phyloP scores from a whole-genome alignment of 164 flowering plant species.

The Aristolochia fimbriata region DNA sequence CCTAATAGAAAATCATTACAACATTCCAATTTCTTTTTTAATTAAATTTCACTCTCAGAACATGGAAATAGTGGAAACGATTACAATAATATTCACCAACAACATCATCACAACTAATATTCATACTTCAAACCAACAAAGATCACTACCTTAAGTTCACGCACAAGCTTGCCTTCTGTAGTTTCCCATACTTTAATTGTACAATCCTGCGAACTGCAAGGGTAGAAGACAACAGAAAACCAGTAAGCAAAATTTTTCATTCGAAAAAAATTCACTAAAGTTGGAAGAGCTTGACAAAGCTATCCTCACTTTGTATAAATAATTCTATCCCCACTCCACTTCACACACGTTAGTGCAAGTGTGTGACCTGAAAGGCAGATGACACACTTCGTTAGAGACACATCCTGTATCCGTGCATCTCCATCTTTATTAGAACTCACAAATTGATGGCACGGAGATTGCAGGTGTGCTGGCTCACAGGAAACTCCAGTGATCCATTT shows the following conservation, averaged over 20 bases:
- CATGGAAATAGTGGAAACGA: no score
- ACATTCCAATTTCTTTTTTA: no score
- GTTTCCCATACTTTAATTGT: slow-evolving; percentile 97
- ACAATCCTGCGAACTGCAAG: slow-evolving; percentile 82
- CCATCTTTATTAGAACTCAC: slow-evolving; percentile 97
- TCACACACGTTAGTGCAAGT: slow-evolving; percentile 92
- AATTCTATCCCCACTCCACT: slow-evolving; percentile 98
- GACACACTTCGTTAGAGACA: slow-evolving; percentile 51
- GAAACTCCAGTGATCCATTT: slow-evolving; percentile 94
- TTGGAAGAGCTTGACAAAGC: background rate
- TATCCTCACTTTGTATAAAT: slow-evolving; percentile 73
- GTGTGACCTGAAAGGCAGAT: slow-evolving; percentile 80
- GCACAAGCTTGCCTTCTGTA: slow-evolving; percentile 79
- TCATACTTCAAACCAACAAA: background rate
- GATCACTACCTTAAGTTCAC: slow-evolving; percentile 68
- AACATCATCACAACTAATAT: background rate
- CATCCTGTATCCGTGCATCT: slow-evolving; percentile 95
- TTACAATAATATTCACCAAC: no score
- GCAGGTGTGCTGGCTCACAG: slow-evolving; percentile 92
- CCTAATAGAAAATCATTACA: no score
- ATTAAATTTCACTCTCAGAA: no score
- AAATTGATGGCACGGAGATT: slow-evolving; percentile 84
- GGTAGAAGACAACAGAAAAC: slow-evolving; percentile 1
- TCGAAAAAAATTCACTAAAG: background rate
- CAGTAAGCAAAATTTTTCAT: background rate